Evolutionary conservation across 73 alveolate genomes (phyloP), one percentile per base, ranked within the genome.

Genomic region (Halteria grandinella): DNA sequence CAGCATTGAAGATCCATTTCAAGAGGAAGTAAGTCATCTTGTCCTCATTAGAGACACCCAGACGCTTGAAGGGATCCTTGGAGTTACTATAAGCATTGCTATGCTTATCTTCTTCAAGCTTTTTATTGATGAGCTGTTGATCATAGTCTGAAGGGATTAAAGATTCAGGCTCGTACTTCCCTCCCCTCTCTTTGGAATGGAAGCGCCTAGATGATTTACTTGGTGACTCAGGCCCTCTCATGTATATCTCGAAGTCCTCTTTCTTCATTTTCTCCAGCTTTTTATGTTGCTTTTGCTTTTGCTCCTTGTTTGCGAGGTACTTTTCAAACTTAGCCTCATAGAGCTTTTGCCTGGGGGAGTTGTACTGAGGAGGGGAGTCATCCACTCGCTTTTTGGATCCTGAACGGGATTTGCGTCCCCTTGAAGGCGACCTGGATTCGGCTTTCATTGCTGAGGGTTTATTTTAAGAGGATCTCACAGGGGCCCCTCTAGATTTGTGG

Each of bases 1-100:
- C 57, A 18, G 91, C 91, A 44, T 71, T 71, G 49, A 62, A 82
- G 8, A 82, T 71, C 91, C 91, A 82, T 45, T 82, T 82, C 20
- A 82, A 58, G 8, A 82, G 47, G 55, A 39, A 55, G 57, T 71
- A 82, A 6, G 79, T 71, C 77, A 82, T 59, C 34, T 72, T 82
- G 71, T 82, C 91, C n/a, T 79, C 50, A 18, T 27, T 63, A 3
- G 81, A 43, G 18, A 82, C 57, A 0, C 74, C 66, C 0, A 27
- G 31, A 10, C 58, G 3, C 43, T 24, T 2, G 28, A 72, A 47
- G 41, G 72, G 60, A 53, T 33, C 78, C 37, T 37, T 70, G n/a
- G n/a, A n/a, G n/a, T n/a, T n/a, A n/a, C 12, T 31, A 17, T 17
- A 55, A 4, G 21, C 36, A 15, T 54, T 55, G 32, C 33, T 55